Conservation (phyloP, 371 early-diverging fungal species). For the Catenaria anguillulae region DNA sequence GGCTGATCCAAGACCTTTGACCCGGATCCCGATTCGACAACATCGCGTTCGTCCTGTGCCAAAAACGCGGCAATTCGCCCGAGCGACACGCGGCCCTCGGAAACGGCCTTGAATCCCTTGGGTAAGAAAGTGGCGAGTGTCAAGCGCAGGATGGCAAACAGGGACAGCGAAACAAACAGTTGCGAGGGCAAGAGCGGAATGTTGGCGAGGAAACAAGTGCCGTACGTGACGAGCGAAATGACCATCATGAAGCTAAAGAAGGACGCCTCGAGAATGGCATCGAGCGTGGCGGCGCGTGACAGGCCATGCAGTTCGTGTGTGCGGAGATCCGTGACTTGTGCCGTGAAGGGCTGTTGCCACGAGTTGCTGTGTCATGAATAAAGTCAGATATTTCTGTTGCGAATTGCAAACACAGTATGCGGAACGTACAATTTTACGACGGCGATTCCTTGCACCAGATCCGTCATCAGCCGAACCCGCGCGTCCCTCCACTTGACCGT, state of each 20-base stretch:
- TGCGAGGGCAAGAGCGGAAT: not conserved
- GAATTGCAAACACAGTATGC: conserved; percentile 11
- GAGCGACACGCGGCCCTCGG: not conserved
- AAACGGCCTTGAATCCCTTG: not conserved
- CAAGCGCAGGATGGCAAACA: conserved; percentile 13
- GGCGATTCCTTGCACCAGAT: conserved; percentile 25
- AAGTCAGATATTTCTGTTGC: too few species aligned
- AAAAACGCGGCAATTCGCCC: not conserved
- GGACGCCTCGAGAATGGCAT: conserved; percentile 21
- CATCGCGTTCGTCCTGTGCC: not conserved
- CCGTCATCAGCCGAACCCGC: conserved; percentile 24
- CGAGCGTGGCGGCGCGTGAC: conserved; percentile 11
- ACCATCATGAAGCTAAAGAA: conserved; percentile 10
- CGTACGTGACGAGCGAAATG: not conserved
- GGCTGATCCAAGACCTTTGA: not conserved
- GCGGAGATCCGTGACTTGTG: conserved; percentile 16
- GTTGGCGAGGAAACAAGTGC: not conserved
- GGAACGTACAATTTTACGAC: conserved; percentile 21
- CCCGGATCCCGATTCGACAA: not conserved
- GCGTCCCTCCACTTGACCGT: conserved; percentile 23
- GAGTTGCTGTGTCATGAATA: conserved; percentile 6
- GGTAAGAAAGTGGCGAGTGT: conserved; percentile 8
- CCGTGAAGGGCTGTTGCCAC: conserved; percentile 21
- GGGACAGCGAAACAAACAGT: conserved; percentile 19
- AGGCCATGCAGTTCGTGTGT: conserved; percentile 16